Evolutionary conservation across 257 asterid species (phyloP).

Genomic region (Ajuga chamaepitys): DNA sequence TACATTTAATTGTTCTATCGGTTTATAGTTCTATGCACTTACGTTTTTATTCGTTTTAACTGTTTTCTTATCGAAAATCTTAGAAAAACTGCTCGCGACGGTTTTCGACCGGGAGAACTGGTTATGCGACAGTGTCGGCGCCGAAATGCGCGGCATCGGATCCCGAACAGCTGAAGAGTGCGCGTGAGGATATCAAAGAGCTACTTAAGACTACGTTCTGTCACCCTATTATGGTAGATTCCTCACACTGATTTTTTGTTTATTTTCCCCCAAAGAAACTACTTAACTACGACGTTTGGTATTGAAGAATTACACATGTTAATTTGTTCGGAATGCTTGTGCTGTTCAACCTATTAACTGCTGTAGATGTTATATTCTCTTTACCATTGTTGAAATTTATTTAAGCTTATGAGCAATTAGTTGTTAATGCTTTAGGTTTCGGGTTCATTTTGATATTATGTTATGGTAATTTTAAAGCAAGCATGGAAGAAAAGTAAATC

Average conservation of each 20-base stretch:
- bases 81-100: slow-evolving; percentile 37
- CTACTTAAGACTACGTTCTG: slow-evolving; percentile 58
- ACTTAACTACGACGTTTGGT: background rate
- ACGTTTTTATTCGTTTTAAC: background rate
- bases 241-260: background rate
- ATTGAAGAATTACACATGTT: background rate
- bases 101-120: slow-evolving; percentile 33
- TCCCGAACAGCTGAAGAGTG: slow-evolving; percentile 77
- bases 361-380: background rate
- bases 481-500: background rate
- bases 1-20: background rate
- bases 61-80: background rate
- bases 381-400: background rate
- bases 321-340: background rate
- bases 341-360: background rate
- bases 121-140: slow-evolving; percentile 47
- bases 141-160: slow-evolving; percentile 73
- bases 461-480: slow-evolving; percentile 4
- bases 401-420: background rate
- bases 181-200: slow-evolving; percentile 78
- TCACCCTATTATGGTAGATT: slow-evolving; percentile 75
- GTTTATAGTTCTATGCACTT: background rate
- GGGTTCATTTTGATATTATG: background rate
- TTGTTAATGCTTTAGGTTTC: background rate
- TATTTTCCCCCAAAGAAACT: background rate